Evolutionary conservation across 306 rosid species (phyloP).

Genomic region (Senna siamea): DNA sequence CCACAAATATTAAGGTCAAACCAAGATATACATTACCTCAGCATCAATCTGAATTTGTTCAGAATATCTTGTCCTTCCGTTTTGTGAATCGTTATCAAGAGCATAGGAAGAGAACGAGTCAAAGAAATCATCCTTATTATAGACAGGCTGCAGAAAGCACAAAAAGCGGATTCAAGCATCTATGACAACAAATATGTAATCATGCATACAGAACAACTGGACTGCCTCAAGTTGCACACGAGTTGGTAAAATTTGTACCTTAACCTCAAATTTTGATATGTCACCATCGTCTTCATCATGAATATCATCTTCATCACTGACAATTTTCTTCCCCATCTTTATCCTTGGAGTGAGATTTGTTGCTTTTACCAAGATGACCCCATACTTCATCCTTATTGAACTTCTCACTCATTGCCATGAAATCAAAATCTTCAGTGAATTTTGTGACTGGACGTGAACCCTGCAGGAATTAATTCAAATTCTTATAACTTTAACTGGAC

Average conservation of each 20-base stretch:
- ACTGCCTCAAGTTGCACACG: slow-evolving; percentile 22
- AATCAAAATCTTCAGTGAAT: slow-evolving; percentile 94
- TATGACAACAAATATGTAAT: background rate
- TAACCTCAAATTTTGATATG: slow-evolving; percentile 49
- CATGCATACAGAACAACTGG: background rate
- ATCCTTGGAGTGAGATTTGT: slow-evolving; percentile 57
- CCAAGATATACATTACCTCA: slow-evolving; percentile 56
- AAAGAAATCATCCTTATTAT: slow-evolving; percentile 92
- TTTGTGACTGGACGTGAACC: slow-evolving; percentile 58
- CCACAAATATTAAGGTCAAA: slow-evolving; percentile 12
- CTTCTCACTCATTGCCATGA: slow-evolving; percentile 95
- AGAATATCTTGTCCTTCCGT: slow-evolving; percentile 77
- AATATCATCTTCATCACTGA: slow-evolving; percentile 56
- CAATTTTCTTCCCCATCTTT: slow-evolving; percentile 63
- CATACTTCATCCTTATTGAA: slow-evolving; percentile 99
- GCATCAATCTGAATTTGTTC: slow-evolving; percentile 88
- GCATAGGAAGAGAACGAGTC: slow-evolving; percentile 72
- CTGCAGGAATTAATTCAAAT: slow-evolving; percentile 52
- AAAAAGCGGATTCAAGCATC: slow-evolving; percentile 34
- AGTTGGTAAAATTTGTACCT: slow-evolving; percentile 50
- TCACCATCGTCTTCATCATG: slow-evolving; percentile 65
- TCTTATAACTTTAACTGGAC: slow-evolving; percentile 16
- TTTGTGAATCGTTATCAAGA: slow-evolving; percentile 54
- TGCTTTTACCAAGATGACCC: slow-evolving; percentile 90
- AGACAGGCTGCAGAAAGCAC: slow-evolving; percentile 60